These are phyloP conservation scores for Globisporangium apiculatum DNA, from an alignment of 352 stramenopile species.

Conservation along the genomic window DNA sequence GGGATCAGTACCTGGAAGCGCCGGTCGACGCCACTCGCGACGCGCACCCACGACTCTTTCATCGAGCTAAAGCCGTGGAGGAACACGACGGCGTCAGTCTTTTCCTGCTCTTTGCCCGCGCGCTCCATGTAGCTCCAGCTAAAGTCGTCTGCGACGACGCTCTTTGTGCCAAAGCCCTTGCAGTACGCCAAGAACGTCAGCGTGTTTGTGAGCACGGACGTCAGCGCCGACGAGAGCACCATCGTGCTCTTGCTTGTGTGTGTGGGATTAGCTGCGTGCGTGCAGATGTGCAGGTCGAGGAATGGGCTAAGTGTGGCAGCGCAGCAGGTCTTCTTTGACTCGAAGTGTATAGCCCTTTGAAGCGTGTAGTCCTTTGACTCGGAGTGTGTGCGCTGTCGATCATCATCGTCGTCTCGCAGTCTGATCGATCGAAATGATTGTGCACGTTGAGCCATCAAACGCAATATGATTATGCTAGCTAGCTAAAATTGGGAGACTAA, in stretches of 20 bases:
- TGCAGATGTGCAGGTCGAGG: neutral
- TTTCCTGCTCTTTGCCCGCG: constrained; percentile 25
- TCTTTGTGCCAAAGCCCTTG: constrained; percentile 43
- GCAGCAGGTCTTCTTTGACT: too few relatives aligned
- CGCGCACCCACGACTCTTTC: constrained; percentile 61
- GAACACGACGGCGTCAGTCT: constrained; percentile 50
- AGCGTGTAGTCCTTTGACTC: too few relatives aligned
- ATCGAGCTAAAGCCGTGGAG: constrained; percentile 67
- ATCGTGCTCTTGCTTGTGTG: constrained; percentile 8
- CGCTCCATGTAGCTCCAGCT: constrained; percentile 74
- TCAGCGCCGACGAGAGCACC: constrained; percentile 17
- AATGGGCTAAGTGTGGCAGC: too few relatives aligned
- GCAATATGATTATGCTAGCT: too few relatives aligned
- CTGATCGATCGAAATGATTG: too few relatives aligned
- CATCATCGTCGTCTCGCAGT: too few relatives aligned
- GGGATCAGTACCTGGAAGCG: constrained; percentile 54
- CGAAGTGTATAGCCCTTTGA: too few relatives aligned
- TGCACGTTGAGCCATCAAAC: too few relatives aligned
- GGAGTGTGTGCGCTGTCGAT: too few relatives aligned
- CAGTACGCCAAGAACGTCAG: constrained; percentile 53
- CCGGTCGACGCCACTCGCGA: constrained; percentile 42
- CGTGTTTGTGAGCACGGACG: constrained; percentile 23
- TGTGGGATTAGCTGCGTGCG: neutral
- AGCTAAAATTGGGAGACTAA: too few relatives aligned
- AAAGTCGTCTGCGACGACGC: constrained; percentile 35